Evolutionary conservation across 2,329 filamentous ascomycete species (phyloP).

Genomic region (Xenoacremonium recifei): DNA sequence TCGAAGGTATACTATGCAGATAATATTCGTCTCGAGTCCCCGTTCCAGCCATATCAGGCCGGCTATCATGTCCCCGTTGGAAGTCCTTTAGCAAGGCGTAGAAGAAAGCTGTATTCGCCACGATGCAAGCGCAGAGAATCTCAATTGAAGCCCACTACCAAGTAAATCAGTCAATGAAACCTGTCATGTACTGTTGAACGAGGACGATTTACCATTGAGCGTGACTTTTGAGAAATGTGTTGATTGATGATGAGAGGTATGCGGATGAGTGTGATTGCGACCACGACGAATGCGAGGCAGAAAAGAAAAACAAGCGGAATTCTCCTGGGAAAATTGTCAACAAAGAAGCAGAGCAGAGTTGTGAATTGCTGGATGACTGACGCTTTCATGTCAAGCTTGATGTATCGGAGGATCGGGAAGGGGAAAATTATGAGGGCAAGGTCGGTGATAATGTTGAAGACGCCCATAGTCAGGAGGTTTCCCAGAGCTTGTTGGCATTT

Average conservation of each 20-base stretch:
- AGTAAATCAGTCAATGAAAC: neutral
- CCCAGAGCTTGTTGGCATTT: slow-evolving; percentile 23
- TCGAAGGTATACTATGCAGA: neutral
- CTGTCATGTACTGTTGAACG: neutral
- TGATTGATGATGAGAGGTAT: slow-evolving; percentile 28
- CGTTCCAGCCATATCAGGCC: neutral
- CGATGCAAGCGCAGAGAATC: slow-evolving; percentile 31
- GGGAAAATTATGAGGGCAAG: slow-evolving; percentile 29
- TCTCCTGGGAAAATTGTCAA: too few relatives aligned
- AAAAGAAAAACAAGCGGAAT: slow-evolving; percentile 20
- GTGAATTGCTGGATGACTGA: slow-evolving; percentile 3
- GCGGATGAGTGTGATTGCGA: slow-evolving; percentile 28
- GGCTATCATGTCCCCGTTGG: slow-evolving; percentile 22
- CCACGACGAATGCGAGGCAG: slow-evolving; percentile 24
- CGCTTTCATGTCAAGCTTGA: slow-evolving; percentile 19
- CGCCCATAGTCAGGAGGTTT: slow-evolving; percentile 28
- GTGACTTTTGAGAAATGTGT: slow-evolving; percentile 27
- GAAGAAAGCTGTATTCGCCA: slow-evolving; percentile 30
- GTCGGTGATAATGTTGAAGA: slow-evolving; percentile 29
- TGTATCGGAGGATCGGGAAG: slow-evolving; percentile 26
- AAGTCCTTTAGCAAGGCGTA: slow-evolving; percentile 27
- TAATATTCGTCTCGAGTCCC: neutral
- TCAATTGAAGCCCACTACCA: slow-evolving; percentile 31
- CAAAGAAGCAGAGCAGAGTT: too few relatives aligned
- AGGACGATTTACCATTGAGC: slow-evolving; percentile 26